Percentiles rank a stretch among this genome's conserved stretches.
Evolutionary conservation across 345 rosid genomes (phyloP).

Genomic region (Eucalyptus marginata): DNA sequence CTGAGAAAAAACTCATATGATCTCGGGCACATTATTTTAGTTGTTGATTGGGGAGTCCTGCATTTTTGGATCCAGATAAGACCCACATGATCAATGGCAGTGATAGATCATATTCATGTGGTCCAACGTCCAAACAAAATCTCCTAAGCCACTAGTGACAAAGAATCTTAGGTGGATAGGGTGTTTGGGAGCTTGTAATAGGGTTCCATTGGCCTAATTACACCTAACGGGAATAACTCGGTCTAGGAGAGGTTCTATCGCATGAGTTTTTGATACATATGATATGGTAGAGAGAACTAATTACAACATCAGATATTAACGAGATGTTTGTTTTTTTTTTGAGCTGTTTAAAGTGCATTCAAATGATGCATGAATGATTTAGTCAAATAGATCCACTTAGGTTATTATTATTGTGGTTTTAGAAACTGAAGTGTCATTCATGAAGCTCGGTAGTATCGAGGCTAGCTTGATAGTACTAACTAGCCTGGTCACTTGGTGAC

Average conservation of each 20-base stretch:
- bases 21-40: background rate
- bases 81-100: background rate
- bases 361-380: background rate
- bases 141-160: background rate
- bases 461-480: background rate
- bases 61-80: background rate
- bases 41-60: background rate
- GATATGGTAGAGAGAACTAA: background rate
- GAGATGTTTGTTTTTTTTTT: background rate
- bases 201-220: background rate
- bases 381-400: background rate
- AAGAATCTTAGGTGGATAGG: background rate
- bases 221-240: background rate
- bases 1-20: background rate
- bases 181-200: background rate
- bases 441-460: background rate
- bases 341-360: background rate
- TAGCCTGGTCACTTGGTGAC: background rate
- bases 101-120: background rate
- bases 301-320: background rate
- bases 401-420: background rate
- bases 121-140: background rate
- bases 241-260: background rate
- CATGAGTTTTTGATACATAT: background rate
- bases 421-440: background rate